Evolutionary conservation across 148 eudicot genomes (phyloP).

Genomic region (Polygonum maritimum): DNA sequence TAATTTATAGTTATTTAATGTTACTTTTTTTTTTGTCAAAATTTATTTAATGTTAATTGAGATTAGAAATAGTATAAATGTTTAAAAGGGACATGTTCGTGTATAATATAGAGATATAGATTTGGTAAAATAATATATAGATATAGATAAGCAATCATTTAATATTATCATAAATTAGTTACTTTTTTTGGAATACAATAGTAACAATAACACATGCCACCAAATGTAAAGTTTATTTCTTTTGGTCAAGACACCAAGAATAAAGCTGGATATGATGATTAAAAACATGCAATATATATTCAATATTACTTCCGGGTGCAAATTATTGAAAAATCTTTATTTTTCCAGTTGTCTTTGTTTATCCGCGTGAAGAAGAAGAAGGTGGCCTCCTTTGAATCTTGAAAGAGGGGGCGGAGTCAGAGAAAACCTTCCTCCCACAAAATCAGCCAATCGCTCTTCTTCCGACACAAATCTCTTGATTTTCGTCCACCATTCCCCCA

Average conservation of each 20-base stretch:
- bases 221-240: no score
- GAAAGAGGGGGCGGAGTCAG: constrained; percentile 5
- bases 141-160: no score
- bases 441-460: constrained; percentile 4
- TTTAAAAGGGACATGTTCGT: no score
- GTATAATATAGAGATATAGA: no score
- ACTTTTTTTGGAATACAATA: no score
- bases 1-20: no score
- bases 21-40: no score
- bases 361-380: not conserved
- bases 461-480: not conserved
- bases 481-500: not conserved
- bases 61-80: no score
- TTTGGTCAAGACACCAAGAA: not conserved
- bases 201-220: no score
- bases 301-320: not conserved
- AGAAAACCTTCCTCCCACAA: not conserved
- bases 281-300: not conserved
- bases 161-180: no score
- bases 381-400: constrained; percentile 8
- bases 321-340: not conserved
- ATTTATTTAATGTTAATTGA: no score
- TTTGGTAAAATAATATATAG: no score
- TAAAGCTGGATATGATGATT: not conserved
- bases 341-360: constrained; percentile 5